phyloP scores from a whole-genome alignment of 164 flowering plant species.

The Sedum album region DNA sequence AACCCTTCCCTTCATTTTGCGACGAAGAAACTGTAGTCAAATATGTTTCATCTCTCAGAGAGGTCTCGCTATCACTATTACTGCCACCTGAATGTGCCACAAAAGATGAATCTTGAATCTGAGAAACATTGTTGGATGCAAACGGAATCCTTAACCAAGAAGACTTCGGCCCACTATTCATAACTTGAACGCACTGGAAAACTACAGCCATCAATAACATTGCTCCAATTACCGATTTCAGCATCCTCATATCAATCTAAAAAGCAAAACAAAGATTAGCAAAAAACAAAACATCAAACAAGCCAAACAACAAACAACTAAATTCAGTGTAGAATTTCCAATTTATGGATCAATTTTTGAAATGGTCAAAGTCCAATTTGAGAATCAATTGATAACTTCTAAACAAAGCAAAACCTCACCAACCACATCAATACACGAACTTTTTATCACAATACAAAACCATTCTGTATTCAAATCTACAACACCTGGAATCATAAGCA shows the following conservation, averaged over 20 bases:
- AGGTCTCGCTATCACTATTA: neutral
- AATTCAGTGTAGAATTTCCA: neutral
- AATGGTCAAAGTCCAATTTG: neutral
- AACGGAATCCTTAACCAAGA: constrained; percentile 18
- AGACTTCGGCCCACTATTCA: constrained; percentile 24
- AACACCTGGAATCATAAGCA: neutral
- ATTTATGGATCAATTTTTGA: neutral
- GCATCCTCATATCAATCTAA: constrained; percentile 29
- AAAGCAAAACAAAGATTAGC: constrained; percentile 5
- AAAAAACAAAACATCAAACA: neutral
- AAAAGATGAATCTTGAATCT: constrained; percentile 10
- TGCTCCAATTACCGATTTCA: constrained; percentile 36
- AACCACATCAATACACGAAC: constrained; percentile 1
- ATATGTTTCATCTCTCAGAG: constrained; percentile 11
- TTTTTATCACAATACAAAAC: neutral
- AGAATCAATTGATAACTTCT: neutral
- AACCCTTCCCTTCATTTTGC: constrained; percentile 7
- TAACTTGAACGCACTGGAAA: constrained; percentile 39
- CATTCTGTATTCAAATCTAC: neutral
- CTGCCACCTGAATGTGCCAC: neutral
- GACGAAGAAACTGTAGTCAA: constrained; percentile 5
- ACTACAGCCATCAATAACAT: constrained; percentile 24
- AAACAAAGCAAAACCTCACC: neutral
- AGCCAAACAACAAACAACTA: too few relatives aligned
- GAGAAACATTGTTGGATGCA: constrained; percentile 5